Evolutionary conservation across 768 basidiomycete species (phyloP).

Genomic region (Leccinum broughii): DNA sequence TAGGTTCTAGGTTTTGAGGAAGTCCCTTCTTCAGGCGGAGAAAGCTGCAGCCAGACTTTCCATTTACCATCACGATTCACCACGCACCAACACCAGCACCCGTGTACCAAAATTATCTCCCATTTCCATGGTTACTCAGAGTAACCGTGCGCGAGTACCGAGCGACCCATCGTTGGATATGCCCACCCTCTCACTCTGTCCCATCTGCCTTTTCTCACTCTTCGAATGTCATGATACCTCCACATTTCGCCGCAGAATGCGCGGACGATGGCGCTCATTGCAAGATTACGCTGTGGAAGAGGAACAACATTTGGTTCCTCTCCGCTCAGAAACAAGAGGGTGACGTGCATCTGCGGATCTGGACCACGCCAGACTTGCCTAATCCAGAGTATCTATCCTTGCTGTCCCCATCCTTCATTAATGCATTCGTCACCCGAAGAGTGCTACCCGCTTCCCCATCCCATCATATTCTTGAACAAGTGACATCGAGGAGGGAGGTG

Average conservation of each 20-base stretch:
- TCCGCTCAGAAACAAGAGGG: slow-evolving; percentile 34
- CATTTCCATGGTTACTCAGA: slow-evolving; percentile 41
- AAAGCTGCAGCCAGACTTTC: slow-evolving; percentile 32
- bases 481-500: slow-evolving; percentile 73
- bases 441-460: slow-evolving; percentile 72
- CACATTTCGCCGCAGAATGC: slow-evolving; percentile 34
- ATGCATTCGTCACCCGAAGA: slow-evolving; percentile 63
- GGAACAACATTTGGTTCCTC: slow-evolving; percentile 33
- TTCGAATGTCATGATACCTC: slow-evolving; percentile 33
- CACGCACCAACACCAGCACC: slow-evolving; percentile 41
- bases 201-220: slow-evolving; percentile 55
- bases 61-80: slow-evolving; percentile 34
- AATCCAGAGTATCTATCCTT: slow-evolving; percentile 74
- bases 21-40: slow-evolving; percentile 36
- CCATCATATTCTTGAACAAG: slow-evolving; percentile 37
- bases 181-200: slow-evolving; percentile 53
- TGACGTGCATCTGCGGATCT: slow-evolving; percentile 66
- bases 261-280: slow-evolving; percentile 42
- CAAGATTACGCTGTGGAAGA: slow-evolving; percentile 34
- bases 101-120: slow-evolving; percentile 39
- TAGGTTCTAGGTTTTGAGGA: slow-evolving; percentile 79
- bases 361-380: slow-evolving; percentile 77
- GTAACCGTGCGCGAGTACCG: slow-evolving; percentile 69
- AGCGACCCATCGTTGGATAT: slow-evolving; percentile 82
- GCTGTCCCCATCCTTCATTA: slow-evolving; percentile 45